Evolutionary conservation across 1,284 basidiomycete species (phyloP).

Genomic region (Trichosporon inkin): DNA sequence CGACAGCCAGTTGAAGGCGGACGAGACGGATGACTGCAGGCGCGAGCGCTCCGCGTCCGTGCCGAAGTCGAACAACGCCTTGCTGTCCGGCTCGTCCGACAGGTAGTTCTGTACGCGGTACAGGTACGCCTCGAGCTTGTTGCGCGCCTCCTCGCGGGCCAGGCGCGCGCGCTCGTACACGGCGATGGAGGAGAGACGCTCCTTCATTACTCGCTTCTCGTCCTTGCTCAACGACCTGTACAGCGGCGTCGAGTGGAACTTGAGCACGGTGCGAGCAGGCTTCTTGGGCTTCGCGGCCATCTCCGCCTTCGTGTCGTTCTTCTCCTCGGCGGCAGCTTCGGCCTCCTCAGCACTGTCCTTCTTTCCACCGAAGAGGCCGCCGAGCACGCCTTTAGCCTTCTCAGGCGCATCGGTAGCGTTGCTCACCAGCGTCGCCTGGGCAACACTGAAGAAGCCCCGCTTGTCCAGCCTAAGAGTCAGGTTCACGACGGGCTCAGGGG

Average conservation of each 20-base stretch:
- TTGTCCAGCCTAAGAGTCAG: conserved; percentile 75
- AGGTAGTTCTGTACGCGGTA: conserved; percentile 85
- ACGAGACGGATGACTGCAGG: conserved; percentile 63
- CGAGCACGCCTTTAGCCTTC: conserved; percentile 69
- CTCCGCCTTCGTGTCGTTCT: conserved; percentile 25
- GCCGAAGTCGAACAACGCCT: conserved; percentile 75
- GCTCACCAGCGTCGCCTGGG: conserved; percentile 68
- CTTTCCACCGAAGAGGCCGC: conserved; percentile 71
- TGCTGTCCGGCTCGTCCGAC: conserved; percentile 58
- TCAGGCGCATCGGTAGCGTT: conserved; percentile 55
- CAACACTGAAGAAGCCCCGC: conserved; percentile 69
- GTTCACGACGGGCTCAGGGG: conserved; percentile 59
- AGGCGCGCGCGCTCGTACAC: conserved; percentile 70
- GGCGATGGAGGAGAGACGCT: conserved; percentile 72
- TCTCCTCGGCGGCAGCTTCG: conserved; percentile 48
- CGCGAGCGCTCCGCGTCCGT: conserved; percentile 64
- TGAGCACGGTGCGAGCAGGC: conserved; percentile 54
- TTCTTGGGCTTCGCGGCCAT: conserved; percentile 23
- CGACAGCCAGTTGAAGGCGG: conserved; percentile 75
- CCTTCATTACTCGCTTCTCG: conserved; percentile 66
- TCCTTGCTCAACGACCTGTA: conserved; percentile 64
- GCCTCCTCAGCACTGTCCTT: conserved; percentile 43
- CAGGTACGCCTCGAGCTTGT: conserved; percentile 84
- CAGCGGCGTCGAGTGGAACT: conserved; percentile 60
- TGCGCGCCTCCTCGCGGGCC: conserved; percentile 82